Base-by-base conservation (phyloP, 2,329 filamentous ascomycete genomes). In the Arthrobotrys entomopaga region DNA sequence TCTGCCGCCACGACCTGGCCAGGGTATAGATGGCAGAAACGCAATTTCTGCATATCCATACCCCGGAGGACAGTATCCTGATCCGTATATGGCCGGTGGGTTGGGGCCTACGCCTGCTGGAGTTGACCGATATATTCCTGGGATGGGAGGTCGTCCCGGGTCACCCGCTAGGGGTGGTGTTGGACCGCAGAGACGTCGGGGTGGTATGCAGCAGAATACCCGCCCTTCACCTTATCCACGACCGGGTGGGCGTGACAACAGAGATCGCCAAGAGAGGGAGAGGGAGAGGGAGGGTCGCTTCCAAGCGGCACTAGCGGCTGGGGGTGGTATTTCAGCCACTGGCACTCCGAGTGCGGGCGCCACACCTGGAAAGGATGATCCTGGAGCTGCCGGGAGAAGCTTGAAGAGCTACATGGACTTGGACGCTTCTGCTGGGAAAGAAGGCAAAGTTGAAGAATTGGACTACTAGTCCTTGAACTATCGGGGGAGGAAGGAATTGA, bases 341-440 rank as follows among this genome's bases (percentile, higher is more conserved):
- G 91, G 92, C 77, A 90, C 90, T 24, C 85, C 85, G 1, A 91
- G 91, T 56, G 90, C 91, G 43, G 90, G 87, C 22, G 88, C 90
- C 38, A 89, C 90, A 1, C 90, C 93, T 73, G 93, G 93, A 0
- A 94, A 95, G 19, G 87, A 91, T 19, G 93, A 98, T 52, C 65
- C 77, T 82, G 94, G 95, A 10, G 93, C 96, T 0, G 92, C 96
- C 78, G 95, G 95, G 3, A 88, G 95, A 67, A 97, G 91, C 75
- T 83, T 99, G 77, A 97, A 96, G 86, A 97, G 92, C 81, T 99
- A 99, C 80, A 96, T 99, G 82, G 95, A 99, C 80, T 84, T 99
- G 22, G 95, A 99, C 83, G 94, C 96, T 52, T 90, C 90, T 69
- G 88, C 88, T 42, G 88, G 89, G 13, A 85, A 87, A 40, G 91